Conservation (phyloP, 345 rosid species). For the Luvunga scandens region DNA sequence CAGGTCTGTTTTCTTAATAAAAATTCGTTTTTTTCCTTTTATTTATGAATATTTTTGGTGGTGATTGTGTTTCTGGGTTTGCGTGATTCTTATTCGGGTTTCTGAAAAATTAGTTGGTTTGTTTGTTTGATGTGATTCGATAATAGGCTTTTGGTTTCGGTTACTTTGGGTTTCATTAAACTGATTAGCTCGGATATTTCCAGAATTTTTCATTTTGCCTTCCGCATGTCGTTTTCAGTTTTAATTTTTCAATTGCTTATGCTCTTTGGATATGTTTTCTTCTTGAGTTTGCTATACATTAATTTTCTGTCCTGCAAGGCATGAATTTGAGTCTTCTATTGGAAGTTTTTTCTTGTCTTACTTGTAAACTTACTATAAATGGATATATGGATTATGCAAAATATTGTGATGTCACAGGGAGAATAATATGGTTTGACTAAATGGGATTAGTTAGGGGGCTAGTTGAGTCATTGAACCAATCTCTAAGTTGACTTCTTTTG, state of each 20-base stretch:
- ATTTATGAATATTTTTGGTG: background rate
- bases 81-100: constrained; percentile 9
- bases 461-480: background rate
- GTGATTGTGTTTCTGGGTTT: constrained; percentile 1
- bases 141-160: background rate
- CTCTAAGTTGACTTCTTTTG: background rate
- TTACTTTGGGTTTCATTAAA: background rate
- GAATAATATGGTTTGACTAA: constrained; percentile 1
- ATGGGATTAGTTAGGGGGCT: background rate
- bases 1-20: constrained; percentile 45
- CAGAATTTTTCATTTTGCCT: background rate
- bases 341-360: background rate
- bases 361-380: constrained; percentile 1
- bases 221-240: background rate
- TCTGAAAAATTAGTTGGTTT: background rate
- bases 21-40: background rate
- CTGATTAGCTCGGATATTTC: background rate
- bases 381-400: background rate
- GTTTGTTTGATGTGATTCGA: background rate
- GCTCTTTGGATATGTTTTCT: background rate
- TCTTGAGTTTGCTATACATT: background rate
- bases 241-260: background rate
- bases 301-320: background rate
- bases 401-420: background rate
- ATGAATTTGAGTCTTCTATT: background rate